Evolutionary conservation across 805 yeast species (phyloP).

Genomic region (Cyberlindnera xylosilytica): DNA sequence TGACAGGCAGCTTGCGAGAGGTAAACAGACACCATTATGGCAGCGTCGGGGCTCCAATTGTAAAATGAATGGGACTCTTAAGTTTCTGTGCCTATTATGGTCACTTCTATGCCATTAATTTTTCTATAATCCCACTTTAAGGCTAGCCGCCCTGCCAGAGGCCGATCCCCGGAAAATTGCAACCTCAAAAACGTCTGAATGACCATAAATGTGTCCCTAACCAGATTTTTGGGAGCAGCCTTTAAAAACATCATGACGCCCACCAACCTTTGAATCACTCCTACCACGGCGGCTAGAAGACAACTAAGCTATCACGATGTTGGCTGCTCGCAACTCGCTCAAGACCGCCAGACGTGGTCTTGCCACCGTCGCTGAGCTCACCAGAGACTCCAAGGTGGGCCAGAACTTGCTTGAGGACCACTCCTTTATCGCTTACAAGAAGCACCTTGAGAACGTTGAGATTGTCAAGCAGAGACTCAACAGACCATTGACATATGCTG

Average conservation of each 20-base stretch:
- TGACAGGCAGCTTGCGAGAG: constrained; percentile 2
- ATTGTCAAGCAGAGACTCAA: constrained; percentile 77
- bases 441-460: constrained; percentile 82
- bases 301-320: too few relatives aligned
- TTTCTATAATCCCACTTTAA: too few relatives aligned
- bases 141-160: too few relatives aligned
- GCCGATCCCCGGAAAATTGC: constrained; percentile 10
- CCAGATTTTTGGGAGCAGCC: constrained; percentile 5
- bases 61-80: too few relatives aligned
- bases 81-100: too few relatives aligned
- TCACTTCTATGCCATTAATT: too few relatives aligned
- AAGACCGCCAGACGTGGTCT: constrained; percentile 33
- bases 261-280: too few relatives aligned
- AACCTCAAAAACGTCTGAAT: constrained; percentile 16
- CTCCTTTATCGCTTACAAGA: constrained; percentile 88
- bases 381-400: constrained; percentile 70
- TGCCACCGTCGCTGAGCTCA: constrained; percentile 39
- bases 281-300: neutral
- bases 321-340: constrained; percentile 22
- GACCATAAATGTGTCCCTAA: constrained; percentile 15
- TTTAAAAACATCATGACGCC: constrained; percentile 11
- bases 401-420: constrained; percentile 79
- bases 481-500: constrained; percentile 92
- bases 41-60: too few relatives aligned
- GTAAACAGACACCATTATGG: too few relatives aligned